Conservation (phyloP, 2,329 filamentous ascomycete genomes). For the Pyricularia sp. region DNA sequence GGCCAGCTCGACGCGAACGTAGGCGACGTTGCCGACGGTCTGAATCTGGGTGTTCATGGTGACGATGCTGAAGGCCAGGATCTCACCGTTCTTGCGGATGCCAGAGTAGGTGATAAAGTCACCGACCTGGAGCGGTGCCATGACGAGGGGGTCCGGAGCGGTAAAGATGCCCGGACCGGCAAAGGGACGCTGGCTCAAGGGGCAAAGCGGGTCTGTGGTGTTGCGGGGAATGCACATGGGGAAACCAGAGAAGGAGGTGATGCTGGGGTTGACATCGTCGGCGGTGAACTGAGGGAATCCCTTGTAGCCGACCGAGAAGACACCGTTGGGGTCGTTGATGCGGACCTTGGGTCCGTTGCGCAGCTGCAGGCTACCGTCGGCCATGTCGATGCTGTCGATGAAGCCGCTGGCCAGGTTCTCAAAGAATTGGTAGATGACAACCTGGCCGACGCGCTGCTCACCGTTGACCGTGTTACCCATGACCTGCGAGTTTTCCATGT, state of each 20-base stretch:
- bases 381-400: conserved; percentile 23
- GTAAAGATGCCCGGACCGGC: conserved; percentile 22
- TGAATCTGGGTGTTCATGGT: conserved; percentile 26
- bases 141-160: conserved; percentile 23
- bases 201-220: conserved; percentile 23
- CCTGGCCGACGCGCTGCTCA: conserved; percentile 21
- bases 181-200: conserved; percentile 22
- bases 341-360: conserved; percentile 21
- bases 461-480: conserved; percentile 26
- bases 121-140: conserved; percentile 25
- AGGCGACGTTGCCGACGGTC: conserved; percentile 21
- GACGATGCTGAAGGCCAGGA: conserved; percentile 25
- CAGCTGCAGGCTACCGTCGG: conserved; percentile 23
- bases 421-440: conserved; percentile 23
- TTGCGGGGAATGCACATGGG: conserved; percentile 42
- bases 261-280: conserved; percentile 36
- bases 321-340: conserved; percentile 35
- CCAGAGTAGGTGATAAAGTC: conserved; percentile 26
- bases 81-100: conserved; percentile 19
- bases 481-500: conserved; percentile 17
- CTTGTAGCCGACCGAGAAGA: conserved; percentile 28
- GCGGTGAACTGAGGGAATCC: conserved; percentile 32
- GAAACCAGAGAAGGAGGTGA: conserved; percentile 38
- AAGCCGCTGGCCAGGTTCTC: conserved; percentile 25
- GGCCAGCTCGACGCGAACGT: conserved; percentile 24